Conservation (phyloP, 805 yeast species). For the Barnettozyma populi region DNA sequence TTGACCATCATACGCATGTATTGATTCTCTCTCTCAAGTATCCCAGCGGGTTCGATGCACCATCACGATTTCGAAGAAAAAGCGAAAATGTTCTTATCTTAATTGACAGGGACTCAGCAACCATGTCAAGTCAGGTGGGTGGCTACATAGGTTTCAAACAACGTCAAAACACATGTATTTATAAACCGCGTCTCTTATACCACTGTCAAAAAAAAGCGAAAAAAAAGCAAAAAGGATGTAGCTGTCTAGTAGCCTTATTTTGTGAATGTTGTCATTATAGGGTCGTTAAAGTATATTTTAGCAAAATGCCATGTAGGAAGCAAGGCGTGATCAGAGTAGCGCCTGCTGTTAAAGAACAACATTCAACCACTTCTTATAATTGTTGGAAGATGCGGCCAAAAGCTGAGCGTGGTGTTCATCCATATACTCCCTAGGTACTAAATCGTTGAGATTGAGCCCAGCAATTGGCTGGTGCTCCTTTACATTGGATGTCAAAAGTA, state of each 20-base stretch:
- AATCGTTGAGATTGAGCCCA: constrained; percentile 21
- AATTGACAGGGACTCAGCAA: too few species aligned
- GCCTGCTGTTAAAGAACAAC: constrained; percentile 13
- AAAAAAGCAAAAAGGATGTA: not conserved
- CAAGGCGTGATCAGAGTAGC: not conserved
- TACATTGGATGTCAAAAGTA: constrained; percentile 19
- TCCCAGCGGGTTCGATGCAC: too few species aligned
- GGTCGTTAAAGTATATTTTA: constrained; percentile 1
- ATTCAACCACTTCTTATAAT: constrained; percentile 27
- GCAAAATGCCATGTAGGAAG: not conserved
- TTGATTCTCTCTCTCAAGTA: too few species aligned
- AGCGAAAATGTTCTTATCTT: too few species aligned
- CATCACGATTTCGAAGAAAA: too few species aligned
- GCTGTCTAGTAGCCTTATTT: not conserved
- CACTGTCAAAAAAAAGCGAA: not conserved
- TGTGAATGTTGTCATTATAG: constrained; percentile 1
- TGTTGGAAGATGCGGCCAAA: constrained; percentile 26
- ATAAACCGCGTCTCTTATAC: not conserved
- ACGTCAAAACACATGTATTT: not conserved
- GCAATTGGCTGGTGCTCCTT: constrained; percentile 23
- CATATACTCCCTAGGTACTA: constrained; percentile 14
- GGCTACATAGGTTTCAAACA: not conserved
- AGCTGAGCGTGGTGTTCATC: constrained; percentile 18
- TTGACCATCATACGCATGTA: too few species aligned
- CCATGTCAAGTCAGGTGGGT: too few species aligned